A percentile compares a stretch with the other conserved stretches of the same genome.
These are phyloP conservation scores for Closterium sp. DNA, from an alignment of 139 green algal species.

Conservation along the genomic window DNA sequence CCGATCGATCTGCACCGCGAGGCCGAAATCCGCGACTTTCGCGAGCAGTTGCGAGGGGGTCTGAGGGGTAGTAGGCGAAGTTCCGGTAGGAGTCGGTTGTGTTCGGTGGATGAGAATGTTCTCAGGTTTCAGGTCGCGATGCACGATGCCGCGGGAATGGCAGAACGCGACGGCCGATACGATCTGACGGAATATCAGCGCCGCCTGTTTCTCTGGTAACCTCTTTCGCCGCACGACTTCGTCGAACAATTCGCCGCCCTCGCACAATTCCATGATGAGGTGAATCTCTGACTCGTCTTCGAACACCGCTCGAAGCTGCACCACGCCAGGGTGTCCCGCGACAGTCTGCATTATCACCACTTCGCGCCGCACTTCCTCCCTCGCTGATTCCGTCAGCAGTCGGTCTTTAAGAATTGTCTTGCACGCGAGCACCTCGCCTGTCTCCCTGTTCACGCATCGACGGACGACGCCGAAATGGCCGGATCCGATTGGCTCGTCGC, in stretches of 20 bases:
- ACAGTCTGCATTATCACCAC: constrained; percentile 31
- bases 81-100: neutral
- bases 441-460: neutral
- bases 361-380: constrained; percentile 28
- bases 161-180: neutral
- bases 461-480: neutral
- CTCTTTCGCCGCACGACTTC: neutral
- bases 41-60: neutral
- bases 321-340: neutral
- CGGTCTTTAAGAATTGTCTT: constrained; percentile 36
- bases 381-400: constrained; percentile 4
- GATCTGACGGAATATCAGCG: neutral
- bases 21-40: constrained; percentile 19
- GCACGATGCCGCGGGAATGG: neutral
- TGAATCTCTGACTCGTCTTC: neutral
- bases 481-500: neutral
- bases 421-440: constrained; percentile 20
- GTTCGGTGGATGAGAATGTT: neutral
- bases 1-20: neutral
- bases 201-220: neutral
- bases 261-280: neutral
- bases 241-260: neutral
- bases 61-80: no score
- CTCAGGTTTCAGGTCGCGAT: neutral
- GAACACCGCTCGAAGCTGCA: neutral